Evolutionary conservation across 495 filamentous ascomycete genomes (phyloP).

Genomic region (Amniculicola lignicola): DNA sequence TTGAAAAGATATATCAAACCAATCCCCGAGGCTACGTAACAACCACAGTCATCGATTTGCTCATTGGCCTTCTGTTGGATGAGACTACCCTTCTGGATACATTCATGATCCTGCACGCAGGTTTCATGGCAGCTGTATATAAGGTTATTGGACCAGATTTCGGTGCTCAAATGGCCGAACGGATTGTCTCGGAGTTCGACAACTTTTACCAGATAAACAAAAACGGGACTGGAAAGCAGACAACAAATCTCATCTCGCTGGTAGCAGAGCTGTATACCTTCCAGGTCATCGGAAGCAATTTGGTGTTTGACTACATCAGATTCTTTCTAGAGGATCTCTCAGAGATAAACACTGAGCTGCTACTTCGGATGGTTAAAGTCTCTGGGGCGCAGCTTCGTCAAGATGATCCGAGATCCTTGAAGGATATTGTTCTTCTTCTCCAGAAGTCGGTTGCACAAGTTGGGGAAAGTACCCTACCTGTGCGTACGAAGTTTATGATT

Average conservation of each 20-base stretch:
- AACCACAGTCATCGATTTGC: conserved; percentile 66
- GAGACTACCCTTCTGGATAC: conserved; percentile 74
- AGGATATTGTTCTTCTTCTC: conserved; percentile 81
- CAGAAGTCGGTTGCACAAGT: conserved; percentile 64
- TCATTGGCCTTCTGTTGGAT: conserved; percentile 74
- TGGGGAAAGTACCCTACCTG: conserved; percentile 69
- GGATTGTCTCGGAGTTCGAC: conserved; percentile 67
- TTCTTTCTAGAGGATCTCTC: conserved; percentile 70
- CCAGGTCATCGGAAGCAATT: conserved; percentile 73
- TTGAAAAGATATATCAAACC: conserved; percentile 77
- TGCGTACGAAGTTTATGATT: conserved; percentile 96
- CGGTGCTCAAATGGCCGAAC: conserved; percentile 78
- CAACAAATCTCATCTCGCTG: conserved; percentile 75
- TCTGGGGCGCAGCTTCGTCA: conserved; percentile 66
- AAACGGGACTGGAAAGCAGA: conserved; percentile 58
- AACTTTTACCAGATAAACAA: conserved; percentile 46
- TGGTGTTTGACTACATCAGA: conserved; percentile 88
- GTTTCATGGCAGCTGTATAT: conserved; percentile 84
- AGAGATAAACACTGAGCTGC: conserved; percentile 86
- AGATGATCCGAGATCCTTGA: conserved; percentile 86
- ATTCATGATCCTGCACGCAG: conserved; percentile 84
- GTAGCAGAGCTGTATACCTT: conserved; percentile 89
- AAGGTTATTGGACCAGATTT: conserved; percentile 83
- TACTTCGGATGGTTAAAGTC: conserved; percentile 73
- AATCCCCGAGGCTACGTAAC: conserved; percentile 82